Percentiles rank a stretch among this genome's conserved stretches.
These are phyloP conservation scores for Pistacia integerrima DNA, from an alignment of 345 rosid species.

Conservation along the genomic window DNA sequence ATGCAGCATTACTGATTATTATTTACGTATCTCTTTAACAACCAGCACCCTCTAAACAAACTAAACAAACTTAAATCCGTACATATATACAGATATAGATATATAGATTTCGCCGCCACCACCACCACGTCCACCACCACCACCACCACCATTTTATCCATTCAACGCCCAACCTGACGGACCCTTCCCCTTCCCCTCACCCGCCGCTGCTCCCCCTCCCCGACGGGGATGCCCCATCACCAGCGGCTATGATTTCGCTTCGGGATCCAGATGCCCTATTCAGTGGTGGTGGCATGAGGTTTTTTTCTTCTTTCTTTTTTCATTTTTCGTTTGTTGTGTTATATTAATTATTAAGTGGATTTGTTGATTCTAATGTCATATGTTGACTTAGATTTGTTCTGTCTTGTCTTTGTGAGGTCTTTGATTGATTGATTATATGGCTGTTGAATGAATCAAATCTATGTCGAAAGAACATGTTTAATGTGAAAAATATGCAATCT, in stretches of 20 bases:
- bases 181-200: constrained; percentile 24
- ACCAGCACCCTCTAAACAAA: too few species aligned
- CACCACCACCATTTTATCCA: neutral
- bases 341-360: neutral
- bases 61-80: too few species aligned
- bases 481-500: neutral
- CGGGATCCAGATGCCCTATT: constrained; percentile 36
- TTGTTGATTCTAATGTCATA: neutral
- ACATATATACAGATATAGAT: too few species aligned
- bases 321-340: neutral
- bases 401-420: neutral
- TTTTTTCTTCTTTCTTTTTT: neutral
- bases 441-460: neutral
- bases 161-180: constrained; percentile 29
- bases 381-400: neutral
- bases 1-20: too few species aligned
- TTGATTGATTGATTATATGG: neutral
- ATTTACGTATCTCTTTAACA: too few species aligned
- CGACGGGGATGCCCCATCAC: constrained; percentile 24
- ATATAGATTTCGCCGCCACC: neutral
- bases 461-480: neutral
- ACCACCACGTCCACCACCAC: neutral
- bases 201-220: constrained; percentile 14
- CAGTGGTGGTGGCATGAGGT: constrained; percentile 62
- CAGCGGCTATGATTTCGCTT: constrained; percentile 29